Evolutionary conservation across 305 asterid genomes (phyloP), one percentile per base, ranked within the genome.

Genomic region (Stenogyne calaminthoides): DNA sequence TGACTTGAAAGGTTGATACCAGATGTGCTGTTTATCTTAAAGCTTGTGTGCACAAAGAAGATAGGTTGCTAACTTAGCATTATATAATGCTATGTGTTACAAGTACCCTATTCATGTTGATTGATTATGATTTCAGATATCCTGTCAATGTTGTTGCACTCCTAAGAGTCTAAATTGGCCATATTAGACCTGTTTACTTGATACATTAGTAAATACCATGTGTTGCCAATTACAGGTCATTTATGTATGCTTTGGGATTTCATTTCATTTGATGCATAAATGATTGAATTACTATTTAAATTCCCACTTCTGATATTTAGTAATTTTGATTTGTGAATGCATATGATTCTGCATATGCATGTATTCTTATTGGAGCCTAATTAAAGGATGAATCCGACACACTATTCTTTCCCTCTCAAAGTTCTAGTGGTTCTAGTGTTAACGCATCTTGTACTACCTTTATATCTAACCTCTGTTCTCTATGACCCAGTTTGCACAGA

Each of bases 401-500:
- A 10, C 19, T 32, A 40, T 67, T 75, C 15, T 15, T 56, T 37
- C 15, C 47, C n/a, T n/a, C 22, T 7, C 3, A 25, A 14, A 62
- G 8, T 65, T 19, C 37, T 32, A 32, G 20, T 58, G 52, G 44
- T 52, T 18, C 54, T 37, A 56, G 49, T n/a, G 34, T 62, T 25
- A 40, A 11, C 46, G 60, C 61, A 32, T 55, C 68, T 71, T 77
- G 32, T 52, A 37, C 42, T 64, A 25, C 73, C 65, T 52, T 47
- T 22, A 64, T 68, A 27, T 77, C 78, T 67, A 7, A 65, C 70
- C 64, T 20, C 77, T 52, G 47, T 66, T 81, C 75, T 65, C 80
- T 79, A 55, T 52, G 19, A 61, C 79, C 54, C 92, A 95, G 98
- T 95, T 95, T 81, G 98, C 96, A 65, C 92, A 84, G 76, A 82